Evolutionary conservation across 257 asterid species (phyloP).

Genomic region (Primulina eburnea): DNA sequence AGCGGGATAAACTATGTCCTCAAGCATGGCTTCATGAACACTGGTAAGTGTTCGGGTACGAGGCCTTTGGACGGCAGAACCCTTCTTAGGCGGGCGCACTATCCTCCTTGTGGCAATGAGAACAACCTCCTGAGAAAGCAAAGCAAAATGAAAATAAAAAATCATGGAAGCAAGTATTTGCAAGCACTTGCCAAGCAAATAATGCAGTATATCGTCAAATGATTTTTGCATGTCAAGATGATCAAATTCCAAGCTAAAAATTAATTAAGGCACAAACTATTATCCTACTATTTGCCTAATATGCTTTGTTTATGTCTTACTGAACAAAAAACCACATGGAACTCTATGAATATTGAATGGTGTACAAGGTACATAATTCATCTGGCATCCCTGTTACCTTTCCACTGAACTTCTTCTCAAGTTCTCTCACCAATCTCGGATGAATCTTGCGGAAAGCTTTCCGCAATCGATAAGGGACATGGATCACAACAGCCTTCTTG

Average conservation of each 20-base stretch:
- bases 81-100: constrained; percentile 84
- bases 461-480: constrained; percentile 76
- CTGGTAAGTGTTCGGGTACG: constrained; percentile 82
- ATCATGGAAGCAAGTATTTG: not conserved
- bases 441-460: constrained; percentile 91
- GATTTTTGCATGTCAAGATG: not conserved
- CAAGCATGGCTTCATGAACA: constrained; percentile 83
- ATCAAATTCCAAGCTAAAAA: not conserved
- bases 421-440: constrained; percentile 76
- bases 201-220: too few relatives aligned
- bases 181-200: not conserved
- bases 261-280: not conserved
- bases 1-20: constrained; percentile 82
- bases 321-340: not conserved
- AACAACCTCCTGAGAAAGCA: constrained; percentile 60
- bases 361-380: not conserved
- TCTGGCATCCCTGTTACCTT: constrained; percentile 43
- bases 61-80: constrained; percentile 84
- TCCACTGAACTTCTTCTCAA: constrained; percentile 94
- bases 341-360: not conserved
- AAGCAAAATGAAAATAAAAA: not conserved
- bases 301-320: not conserved
- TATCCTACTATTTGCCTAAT: too few relatives aligned
- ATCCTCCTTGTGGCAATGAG: constrained; percentile 75
- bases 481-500: constrained; percentile 86